phyloP scores from a whole-genome alignment of 352 stramenopile species.

The Globisporangium polare region DNA sequence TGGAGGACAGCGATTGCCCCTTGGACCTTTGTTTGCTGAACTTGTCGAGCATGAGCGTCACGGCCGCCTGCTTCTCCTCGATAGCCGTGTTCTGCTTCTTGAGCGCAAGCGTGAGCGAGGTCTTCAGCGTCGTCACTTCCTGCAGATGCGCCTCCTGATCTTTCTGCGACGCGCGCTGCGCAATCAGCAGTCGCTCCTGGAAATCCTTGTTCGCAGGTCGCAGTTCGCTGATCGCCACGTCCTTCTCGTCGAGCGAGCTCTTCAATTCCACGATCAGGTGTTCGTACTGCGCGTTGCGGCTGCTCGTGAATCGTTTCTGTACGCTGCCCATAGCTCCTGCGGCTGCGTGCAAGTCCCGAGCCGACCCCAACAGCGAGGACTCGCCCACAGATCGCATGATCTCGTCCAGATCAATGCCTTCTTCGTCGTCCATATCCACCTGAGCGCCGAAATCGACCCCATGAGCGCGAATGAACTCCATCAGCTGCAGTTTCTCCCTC shows the following conservation, averaged over 20 bases:
- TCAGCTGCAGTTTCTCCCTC: constrained; percentile 36
- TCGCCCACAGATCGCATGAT: constrained; percentile 28
- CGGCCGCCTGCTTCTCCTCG: constrained; percentile 50
- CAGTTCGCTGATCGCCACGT: constrained; percentile 31
- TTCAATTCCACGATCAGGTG: constrained; percentile 70
- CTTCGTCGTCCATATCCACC: constrained; percentile 49
- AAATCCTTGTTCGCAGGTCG: constrained; percentile 28
- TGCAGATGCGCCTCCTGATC: constrained; percentile 37
- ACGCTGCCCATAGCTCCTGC: background rate
- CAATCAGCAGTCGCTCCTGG: constrained; percentile 27
- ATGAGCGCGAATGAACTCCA: constrained; percentile 27
- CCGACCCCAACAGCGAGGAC: background rate
- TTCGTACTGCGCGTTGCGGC: constrained; percentile 46
- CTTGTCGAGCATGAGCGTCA: constrained; percentile 45
- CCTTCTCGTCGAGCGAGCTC: constrained; percentile 41
- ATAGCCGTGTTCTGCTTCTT: constrained; percentile 45
- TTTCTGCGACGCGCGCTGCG: constrained; percentile 38
- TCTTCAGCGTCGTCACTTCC: constrained; percentile 40
- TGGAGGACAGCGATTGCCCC: background rate
- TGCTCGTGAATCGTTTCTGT: constrained; percentile 9
- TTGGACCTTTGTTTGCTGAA: constrained; percentile 11
- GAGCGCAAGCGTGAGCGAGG: constrained; percentile 35
- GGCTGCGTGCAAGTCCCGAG: background rate
- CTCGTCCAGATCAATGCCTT: constrained; percentile 41
- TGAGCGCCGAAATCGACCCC: constrained; percentile 35